Percentiles rank a stretch among this genome's conserved stretches.
These are phyloP conservation scores for Ichthyophonus hoferi DNA, from an alignment of 208 protist species.

Conservation along the genomic window DNA sequence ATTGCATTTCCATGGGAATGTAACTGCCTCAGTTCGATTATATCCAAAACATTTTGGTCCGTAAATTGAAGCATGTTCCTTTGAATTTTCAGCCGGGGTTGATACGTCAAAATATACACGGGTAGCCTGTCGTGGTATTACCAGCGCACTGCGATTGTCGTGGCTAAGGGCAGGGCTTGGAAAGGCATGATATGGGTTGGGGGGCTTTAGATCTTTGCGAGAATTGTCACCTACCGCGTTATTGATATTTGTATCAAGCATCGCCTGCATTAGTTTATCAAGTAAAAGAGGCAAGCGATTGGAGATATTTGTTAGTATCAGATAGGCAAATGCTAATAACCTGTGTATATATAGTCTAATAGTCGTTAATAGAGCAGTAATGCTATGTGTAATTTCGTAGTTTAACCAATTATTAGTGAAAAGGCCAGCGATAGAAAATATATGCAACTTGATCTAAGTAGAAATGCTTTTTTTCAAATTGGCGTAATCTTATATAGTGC, in stretches of 20 bases:
- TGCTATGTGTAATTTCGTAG: too few relatives aligned
- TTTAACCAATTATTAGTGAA: too few relatives aligned
- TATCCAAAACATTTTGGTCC: conserved; percentile 3
- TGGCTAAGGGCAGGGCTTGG: not conserved
- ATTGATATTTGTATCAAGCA: not conserved
- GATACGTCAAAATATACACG: conserved; percentile 4
- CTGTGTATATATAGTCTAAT: too few relatives aligned
- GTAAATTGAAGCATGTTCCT: conserved; percentile 14
- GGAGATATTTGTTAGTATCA: too few relatives aligned
- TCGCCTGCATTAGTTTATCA: too few relatives aligned
- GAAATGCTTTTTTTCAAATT: too few relatives aligned
- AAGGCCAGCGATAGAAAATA: too few relatives aligned
- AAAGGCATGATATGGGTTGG: conserved; percentile 3
- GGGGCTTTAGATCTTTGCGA: not conserved
- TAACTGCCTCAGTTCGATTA: not conserved
- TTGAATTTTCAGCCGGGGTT: not conserved
- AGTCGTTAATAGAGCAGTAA: too few relatives aligned
- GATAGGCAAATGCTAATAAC: too few relatives aligned
- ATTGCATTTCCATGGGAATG: conserved; percentile 26
- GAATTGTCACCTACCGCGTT: conserved; percentile 26
- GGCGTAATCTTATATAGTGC: too few relatives aligned
- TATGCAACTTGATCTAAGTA: too few relatives aligned
- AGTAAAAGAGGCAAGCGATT: too few relatives aligned
- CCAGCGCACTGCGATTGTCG: not conserved
- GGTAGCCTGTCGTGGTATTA: conserved; percentile 1